phyloP scores from a whole-genome alignment of 2,329 filamentous ascomycete species.

The Ramularia collo-cygni region DNA sequence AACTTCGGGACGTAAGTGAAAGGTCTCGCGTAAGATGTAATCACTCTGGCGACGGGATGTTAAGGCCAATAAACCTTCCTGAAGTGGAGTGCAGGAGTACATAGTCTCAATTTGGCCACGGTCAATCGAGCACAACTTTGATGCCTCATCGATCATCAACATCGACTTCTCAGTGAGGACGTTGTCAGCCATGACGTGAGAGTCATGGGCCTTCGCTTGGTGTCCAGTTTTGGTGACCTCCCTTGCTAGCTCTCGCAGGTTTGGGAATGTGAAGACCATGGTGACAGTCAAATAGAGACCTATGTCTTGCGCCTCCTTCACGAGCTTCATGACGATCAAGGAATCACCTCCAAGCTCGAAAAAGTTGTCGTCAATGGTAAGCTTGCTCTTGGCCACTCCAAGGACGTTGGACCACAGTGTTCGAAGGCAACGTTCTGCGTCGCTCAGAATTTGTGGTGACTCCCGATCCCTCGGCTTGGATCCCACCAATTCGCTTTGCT shows the following conservation, averaged over 20 bases:
- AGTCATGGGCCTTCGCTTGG: too few relatives aligned
- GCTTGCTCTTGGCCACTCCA: not conserved
- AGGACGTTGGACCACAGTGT: conserved; percentile 6
- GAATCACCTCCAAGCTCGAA: conserved; percentile 43
- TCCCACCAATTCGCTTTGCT: too few relatives aligned
- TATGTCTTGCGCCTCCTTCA: conserved; percentile 32
- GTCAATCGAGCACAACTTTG: conserved; percentile 8
- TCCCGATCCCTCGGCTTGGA: too few relatives aligned
- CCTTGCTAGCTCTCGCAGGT: conserved; percentile 19
- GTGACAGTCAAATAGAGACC: conserved; percentile 36
- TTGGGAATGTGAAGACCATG: conserved; percentile 35
- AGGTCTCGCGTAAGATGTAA: not conserved
- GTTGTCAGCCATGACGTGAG: too few relatives aligned
- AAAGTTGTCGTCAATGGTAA: conserved; percentile 33
- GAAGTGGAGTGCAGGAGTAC: conserved; percentile 35
- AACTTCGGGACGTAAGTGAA: conserved; percentile 16
- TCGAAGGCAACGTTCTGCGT: not conserved
- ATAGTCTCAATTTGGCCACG: conserved; percentile 38
- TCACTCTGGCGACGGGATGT: not conserved
- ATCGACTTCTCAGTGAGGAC: too few relatives aligned
- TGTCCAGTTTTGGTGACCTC: too few relatives aligned
- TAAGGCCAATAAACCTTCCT: not conserved
- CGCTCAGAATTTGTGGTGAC: too few relatives aligned
- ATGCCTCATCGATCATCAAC: too few relatives aligned
- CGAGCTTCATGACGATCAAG: conserved; percentile 40